Base-by-base conservation (phyloP, 768 basidiomycete species). In the Boletus vermiculosoides region DNA sequence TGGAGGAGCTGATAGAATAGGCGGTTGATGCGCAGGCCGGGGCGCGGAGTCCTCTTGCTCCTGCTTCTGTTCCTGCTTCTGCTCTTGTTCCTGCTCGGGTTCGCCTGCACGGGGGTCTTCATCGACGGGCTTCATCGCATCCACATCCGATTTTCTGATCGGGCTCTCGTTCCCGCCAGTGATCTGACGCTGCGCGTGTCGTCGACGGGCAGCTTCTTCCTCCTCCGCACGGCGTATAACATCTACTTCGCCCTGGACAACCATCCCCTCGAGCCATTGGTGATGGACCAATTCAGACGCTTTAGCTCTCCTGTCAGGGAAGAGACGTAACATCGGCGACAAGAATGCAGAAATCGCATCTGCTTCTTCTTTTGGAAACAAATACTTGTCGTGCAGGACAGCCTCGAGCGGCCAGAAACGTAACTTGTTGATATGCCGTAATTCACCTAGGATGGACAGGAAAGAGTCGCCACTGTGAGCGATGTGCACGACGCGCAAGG, bases 381-480 rank as follows among this genome's bases (percentile, higher is more conserved):
- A 83, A 75, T 98, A 98, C 76, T 99, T 98, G 79, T 99, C 95
- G 66, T 90, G 86, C 55, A 94, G 73, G 22, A 94, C 92, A 11
- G 84, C 73, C 0, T 84, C 82, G 28, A 95, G 80, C 5, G 92
- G 91, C 92, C 93, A 98, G 73, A 83, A 96, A 15, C 94, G 88
- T 39, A 98, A 80, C 71, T 96, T 95, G 72, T 87, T 88, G 68
- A 98, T 98, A 64, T 96, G 92, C 9, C 94, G 86, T 31, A 98
- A 84, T 74, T 98, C 95, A 49, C 84, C 85, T 86, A 25, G 10
- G 58, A 51, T 11, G 45, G 45, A 49, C 23, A 44, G 22, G 53
- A 41, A 48, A 25, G 28, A 20, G 39, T 5, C 13, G 23, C 8
- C 16, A 28, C 46, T 57, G 41, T 69, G 39, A 66, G 57, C 50